Percentiles rank a stretch among this genome's conserved stretches.
Conservation (phyloP, 208 protist genomes). For the Leishmania aethiopica region DNA sequence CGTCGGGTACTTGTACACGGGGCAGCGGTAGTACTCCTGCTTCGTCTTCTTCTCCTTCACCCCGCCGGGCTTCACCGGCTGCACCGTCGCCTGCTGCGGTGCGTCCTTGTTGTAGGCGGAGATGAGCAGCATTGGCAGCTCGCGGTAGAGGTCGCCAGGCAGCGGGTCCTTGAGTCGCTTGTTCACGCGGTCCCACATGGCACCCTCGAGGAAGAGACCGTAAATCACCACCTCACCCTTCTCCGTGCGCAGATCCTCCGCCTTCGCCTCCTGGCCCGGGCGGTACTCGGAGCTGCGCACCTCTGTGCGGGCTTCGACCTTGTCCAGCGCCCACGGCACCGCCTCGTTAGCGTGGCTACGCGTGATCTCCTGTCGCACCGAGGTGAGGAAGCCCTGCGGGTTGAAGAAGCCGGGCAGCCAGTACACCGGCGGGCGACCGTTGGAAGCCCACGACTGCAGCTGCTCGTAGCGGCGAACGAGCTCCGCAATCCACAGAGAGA, state of each 20-base stretch:
- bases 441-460: slow-evolving; percentile 92
- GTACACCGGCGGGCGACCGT: slow-evolving; percentile 93
- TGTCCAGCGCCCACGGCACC: slow-evolving; percentile 97
- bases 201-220: slow-evolving; percentile 98
- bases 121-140: slow-evolving; percentile 96
- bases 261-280: slow-evolving; percentile 90
- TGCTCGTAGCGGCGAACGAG: slow-evolving; percentile 95
- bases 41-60: slow-evolving; percentile 89
- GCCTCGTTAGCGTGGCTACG: slow-evolving; percentile 90
- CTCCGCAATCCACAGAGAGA: slow-evolving; percentile 97
- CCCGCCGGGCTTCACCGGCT: slow-evolving; percentile 62
- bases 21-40: slow-evolving; percentile 96
- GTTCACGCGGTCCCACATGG: slow-evolving; percentile 96
- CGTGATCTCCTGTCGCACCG: slow-evolving; percentile 97
- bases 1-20: slow-evolving; percentile 97
- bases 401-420: slow-evolving; percentile 99
- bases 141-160: slow-evolving; percentile 95
- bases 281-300: slow-evolving; percentile 94
- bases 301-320: slow-evolving; percentile 94
- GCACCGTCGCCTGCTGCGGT: slow-evolving; percentile 49
- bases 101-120: slow-evolving; percentile 92
- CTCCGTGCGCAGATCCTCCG: slow-evolving; percentile 90
- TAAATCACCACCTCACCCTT: slow-evolving; percentile 97
- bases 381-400: slow-evolving; percentile 98
- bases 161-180: slow-evolving; percentile 93